Conservation (phyloP, 164 flowering plant genomes). For the Akebia trifoliata region DNA sequence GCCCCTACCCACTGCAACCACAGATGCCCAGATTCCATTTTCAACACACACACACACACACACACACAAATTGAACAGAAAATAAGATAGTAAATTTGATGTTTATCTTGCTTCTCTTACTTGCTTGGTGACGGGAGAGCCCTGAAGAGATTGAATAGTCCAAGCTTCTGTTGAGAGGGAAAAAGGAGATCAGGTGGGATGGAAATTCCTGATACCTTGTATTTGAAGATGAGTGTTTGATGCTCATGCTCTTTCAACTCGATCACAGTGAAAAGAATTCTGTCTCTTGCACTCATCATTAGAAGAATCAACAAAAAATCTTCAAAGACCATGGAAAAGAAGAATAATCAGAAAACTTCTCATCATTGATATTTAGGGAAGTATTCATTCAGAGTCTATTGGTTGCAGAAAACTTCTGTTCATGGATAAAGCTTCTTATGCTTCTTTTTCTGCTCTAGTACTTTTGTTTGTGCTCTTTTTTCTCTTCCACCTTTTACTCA, state of each 20-base stretch:
- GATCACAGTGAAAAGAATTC: slow-evolving; percentile 59
- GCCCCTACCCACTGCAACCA: slow-evolving; percentile 64
- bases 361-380: slow-evolving; percentile 7
- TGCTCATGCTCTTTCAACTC: slow-evolving; percentile 87
- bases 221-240: slow-evolving; percentile 77
- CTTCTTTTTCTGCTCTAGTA: neutral
- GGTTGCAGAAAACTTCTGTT: slow-evolving; percentile 65
- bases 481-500: slow-evolving; percentile 65
- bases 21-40: slow-evolving; percentile 2
- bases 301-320: neutral
- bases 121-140: slow-evolving; percentile 40
- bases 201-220: slow-evolving; percentile 63
- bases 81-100: neutral
- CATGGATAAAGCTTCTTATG: slow-evolving; percentile 43
- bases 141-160: slow-evolving; percentile 41
- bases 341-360: slow-evolving; percentile 1
- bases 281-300: slow-evolving; percentile 37
- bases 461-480: slow-evolving; percentile 50
- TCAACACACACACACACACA: neutral
- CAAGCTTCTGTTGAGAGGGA: slow-evolving; percentile 44
- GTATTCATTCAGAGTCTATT: slow-evolving; percentile 60
- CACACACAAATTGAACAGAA: neutral
- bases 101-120: slow-evolving; percentile 31
- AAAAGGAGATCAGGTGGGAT: slow-evolving; percentile 76
- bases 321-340: neutral